Conservation (phyloP, 345 rosid species). For the Mangifera indica region DNA sequence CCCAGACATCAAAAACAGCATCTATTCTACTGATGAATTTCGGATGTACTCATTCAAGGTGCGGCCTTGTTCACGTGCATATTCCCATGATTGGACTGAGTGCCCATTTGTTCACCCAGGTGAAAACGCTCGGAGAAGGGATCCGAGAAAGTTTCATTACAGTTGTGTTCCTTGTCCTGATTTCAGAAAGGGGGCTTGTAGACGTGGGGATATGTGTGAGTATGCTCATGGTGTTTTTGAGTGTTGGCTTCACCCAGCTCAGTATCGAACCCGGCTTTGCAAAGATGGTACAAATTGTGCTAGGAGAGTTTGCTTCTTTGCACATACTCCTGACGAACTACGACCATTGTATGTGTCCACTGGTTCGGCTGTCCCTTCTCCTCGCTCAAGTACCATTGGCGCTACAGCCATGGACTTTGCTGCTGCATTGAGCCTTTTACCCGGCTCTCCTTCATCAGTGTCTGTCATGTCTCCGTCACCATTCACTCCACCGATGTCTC, state of each 20-base stretch:
- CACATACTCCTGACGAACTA: slow-evolving; percentile 86
- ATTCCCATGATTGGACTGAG: slow-evolving; percentile 98
- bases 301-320: slow-evolving; percentile 92
- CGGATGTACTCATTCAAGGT: slow-evolving; percentile 96
- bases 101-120: slow-evolving; percentile 99
- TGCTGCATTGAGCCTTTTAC: slow-evolving; percentile 40
- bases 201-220: slow-evolving; percentile 94
- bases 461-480: slow-evolving; percentile 36
- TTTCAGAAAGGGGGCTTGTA: slow-evolving; percentile 87
- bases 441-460: slow-evolving; percentile 47
- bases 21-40: slow-evolving; percentile 88
- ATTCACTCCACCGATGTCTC: slow-evolving; percentile 42
- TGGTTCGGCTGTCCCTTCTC: slow-evolving; percentile 90
- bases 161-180: slow-evolving; percentile 98
- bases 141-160: slow-evolving; percentile 93
- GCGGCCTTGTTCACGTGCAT: slow-evolving; percentile 91
- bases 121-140: slow-evolving; percentile 95
- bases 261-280: slow-evolving; percentile 85
- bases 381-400: slow-evolving; percentile 64
- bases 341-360: slow-evolving; percentile 85
- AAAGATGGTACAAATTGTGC: slow-evolving; percentile 88
- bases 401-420: slow-evolving; percentile 58
- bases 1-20: slow-evolving; percentile 93
- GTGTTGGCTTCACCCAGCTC: slow-evolving; percentile 99
- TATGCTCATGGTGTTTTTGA: slow-evolving; percentile 98